phyloP scores from a whole-genome alignment of 129 eudicot genomes.

The Ambrosia trifida region DNA sequence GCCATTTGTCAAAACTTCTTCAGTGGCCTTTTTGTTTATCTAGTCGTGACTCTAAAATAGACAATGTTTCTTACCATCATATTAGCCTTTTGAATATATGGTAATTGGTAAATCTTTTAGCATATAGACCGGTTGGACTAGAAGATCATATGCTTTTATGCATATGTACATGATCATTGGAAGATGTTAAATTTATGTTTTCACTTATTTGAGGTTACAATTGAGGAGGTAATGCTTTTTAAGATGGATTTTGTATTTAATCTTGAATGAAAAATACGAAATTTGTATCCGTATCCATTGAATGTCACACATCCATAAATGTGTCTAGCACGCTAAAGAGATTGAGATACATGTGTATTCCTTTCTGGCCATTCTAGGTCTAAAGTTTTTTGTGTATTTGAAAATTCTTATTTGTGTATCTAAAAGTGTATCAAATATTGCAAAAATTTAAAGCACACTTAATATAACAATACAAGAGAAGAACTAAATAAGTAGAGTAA shows the following conservation, averaged over 20 bases:
- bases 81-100: neutral
- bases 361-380: constrained; percentile 4
- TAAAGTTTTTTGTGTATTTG: neutral
- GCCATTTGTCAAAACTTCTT: neutral
- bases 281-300: neutral
- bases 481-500: constrained; percentile 2
- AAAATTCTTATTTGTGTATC: neutral
- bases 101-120: neutral
- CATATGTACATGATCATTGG: neutral
- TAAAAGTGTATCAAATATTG: neutral
- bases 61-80: neutral
- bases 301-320: neutral
- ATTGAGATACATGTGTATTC: neutral
- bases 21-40: neutral
- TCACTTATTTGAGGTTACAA: neutral
- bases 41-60: constrained; percentile 13
- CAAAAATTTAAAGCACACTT: neutral
- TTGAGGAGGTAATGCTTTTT: constrained; percentile 4
- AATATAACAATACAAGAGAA: neutral
- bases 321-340: neutral
- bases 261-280: neutral
- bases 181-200: neutral
- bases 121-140: neutral
- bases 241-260: neutral
- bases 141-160: neutral